A percentile compares a stretch with the other conserved stretches of the same genome.
phyloP scores from a whole-genome alignment of 495 filamentous ascomycete genomes.

The Bryoglossum gracile region DNA sequence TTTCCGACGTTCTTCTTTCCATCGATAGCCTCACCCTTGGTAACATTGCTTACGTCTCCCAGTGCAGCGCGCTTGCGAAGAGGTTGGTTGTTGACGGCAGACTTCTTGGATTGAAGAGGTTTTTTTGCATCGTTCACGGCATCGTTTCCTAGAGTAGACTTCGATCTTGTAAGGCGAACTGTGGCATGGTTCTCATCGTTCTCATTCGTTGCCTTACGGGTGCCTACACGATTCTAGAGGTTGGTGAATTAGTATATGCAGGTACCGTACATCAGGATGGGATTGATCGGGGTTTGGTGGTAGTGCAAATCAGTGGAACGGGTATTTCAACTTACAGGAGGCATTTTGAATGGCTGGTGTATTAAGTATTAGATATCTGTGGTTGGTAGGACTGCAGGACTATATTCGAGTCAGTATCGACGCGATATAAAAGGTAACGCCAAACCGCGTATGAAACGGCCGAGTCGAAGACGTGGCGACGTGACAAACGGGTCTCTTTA shows the following conservation, averaged over 20 bases:
- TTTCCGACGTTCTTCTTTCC: constrained; percentile 61
- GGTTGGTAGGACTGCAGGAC: constrained; percentile 3
- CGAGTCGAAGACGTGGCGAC: constrained; percentile 4
- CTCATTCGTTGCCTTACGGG: constrained; percentile 56
- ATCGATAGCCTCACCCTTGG: constrained; percentile 62
- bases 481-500: constrained; percentile 8
- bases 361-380: constrained; percentile 23
- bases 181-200: constrained; percentile 81
- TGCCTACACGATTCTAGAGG: constrained; percentile 30
- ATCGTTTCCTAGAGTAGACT: constrained; percentile 66
- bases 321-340: constrained; percentile 38
- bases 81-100: constrained; percentile 44
- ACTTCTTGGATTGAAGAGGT: constrained; percentile 67
- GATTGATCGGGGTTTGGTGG: constrained; percentile 10
- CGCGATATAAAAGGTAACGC: constrained; percentile 17
- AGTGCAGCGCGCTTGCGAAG: constrained; percentile 66
- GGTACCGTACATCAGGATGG: not conserved
- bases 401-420: constrained; percentile 19
- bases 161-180: constrained; percentile 84
- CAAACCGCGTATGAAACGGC: constrained; percentile 8
- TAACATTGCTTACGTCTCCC: constrained; percentile 92
- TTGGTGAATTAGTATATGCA: constrained; percentile 12
- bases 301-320: not conserved
- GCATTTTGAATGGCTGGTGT: constrained; percentile 33
- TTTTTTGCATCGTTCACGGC: constrained; percentile 60